These are phyloP conservation scores for Chalciporus sp. DNA, from an alignment of 1,284 basidiomycete genomes.

Conservation along the genomic window DNA sequence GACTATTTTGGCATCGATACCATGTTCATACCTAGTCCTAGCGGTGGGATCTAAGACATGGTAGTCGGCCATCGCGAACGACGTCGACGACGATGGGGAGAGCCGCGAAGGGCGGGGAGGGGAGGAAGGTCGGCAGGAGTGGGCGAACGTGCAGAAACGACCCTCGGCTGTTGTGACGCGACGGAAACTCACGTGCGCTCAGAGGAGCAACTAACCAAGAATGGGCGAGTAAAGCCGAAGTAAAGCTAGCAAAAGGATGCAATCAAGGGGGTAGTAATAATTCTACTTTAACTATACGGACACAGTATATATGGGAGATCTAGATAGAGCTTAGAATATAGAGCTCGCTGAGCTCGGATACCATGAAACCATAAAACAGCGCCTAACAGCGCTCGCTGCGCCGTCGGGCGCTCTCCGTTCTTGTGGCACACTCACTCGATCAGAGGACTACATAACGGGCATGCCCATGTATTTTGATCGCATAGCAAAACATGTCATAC, in stretches of 20 bases:
- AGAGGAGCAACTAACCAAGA: neutral
- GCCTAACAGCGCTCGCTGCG: neutral
- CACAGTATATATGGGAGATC: no score
- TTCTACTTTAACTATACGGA: no score
- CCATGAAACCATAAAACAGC: neutral
- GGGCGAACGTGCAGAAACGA: constrained; percentile 14
- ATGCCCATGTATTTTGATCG: constrained; percentile 28
- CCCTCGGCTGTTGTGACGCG: constrained; percentile 33
- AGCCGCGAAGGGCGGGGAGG: constrained; percentile 38
- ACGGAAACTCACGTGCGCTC: constrained; percentile 35
- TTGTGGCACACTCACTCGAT: constrained; percentile 16
- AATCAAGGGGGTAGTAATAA: no score
- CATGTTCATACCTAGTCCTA: constrained; percentile 69
- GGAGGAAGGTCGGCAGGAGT: constrained; percentile 21
- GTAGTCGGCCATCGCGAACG: constrained; percentile 46
- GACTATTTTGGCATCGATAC: constrained; percentile 95
- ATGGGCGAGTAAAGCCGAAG: neutral
- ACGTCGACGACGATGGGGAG: constrained; percentile 27
- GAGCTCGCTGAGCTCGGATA: no score
- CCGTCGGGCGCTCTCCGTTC: constrained; percentile 18
- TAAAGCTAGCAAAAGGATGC: no score
- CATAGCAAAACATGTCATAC: constrained; percentile 22
- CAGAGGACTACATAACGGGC: constrained; percentile 33
- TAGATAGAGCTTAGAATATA: no score
- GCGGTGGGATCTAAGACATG: constrained; percentile 62